Conservation (phyloP, 1,139 yeast genomes). For the Kodamaea arcana region DNA sequence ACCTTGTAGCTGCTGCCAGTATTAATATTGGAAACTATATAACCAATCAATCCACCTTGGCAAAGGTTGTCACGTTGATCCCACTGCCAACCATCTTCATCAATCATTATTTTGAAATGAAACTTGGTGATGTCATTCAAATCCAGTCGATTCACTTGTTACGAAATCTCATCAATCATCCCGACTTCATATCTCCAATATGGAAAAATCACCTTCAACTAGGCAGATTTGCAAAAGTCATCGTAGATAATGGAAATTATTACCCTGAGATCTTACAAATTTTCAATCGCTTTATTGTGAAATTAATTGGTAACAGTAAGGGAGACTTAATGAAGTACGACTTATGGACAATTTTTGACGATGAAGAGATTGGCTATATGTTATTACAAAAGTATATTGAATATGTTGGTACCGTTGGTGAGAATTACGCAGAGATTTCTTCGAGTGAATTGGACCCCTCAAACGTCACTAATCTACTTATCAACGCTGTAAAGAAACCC, state of each 20-base stretch:
- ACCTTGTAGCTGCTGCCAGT: conserved; percentile 27
- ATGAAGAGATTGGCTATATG: conserved; percentile 13
- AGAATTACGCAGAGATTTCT: too few species aligned
- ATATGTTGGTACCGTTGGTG: conserved; percentile 1
- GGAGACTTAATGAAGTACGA: conserved; percentile 11
- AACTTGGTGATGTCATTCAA: conserved; percentile 35
- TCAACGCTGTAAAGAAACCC: conserved; percentile 5
- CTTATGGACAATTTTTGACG: conserved; percentile 17
- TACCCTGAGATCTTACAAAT: conserved; percentile 31
- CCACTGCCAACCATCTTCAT: conserved; percentile 16
- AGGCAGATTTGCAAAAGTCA: conserved; percentile 21
- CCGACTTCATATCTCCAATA: conserved; percentile 13
- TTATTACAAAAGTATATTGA: conserved; percentile 14
- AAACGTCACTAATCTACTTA: not conserved
- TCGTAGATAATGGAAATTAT: conserved; percentile 34
- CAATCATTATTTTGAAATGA: conserved; percentile 17
- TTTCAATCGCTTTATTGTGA: conserved; percentile 29
- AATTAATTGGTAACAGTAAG: conserved; percentile 17
- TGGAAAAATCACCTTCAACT: conserved; percentile 12
- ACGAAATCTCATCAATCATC: conserved; percentile 22
- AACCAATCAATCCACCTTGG: conserved; percentile 15
- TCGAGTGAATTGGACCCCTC: not conserved
- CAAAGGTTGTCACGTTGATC: conserved; percentile 14
- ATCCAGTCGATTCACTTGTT: conserved; percentile 37
- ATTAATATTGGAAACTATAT: conserved; percentile 37